phyloP scores from a whole-genome alignment of 2,329 filamentous ascomycete genomes.

The Elsinoe australis region DNA sequence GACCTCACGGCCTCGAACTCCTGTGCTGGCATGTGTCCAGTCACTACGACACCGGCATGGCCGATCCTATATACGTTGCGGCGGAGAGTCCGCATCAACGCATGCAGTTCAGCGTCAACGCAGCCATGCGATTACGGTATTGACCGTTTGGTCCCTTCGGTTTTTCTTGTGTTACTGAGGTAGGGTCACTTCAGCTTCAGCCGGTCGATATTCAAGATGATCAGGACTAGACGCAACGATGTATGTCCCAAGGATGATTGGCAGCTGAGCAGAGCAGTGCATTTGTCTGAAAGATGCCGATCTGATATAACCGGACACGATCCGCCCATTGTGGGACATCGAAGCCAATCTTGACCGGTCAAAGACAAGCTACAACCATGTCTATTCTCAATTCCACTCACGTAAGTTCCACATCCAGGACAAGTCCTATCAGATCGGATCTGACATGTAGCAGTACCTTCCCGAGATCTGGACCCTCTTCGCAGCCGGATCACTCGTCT shows the following conservation, averaged over 20 bases:
- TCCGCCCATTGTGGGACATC: not conserved
- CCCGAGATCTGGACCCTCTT: conserved; percentile 9
- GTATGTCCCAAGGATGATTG: not conserved
- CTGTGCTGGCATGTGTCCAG: no score
- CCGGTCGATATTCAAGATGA: conserved; percentile 4
- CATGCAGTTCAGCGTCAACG: not conserved
- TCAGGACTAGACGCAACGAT: not conserved
- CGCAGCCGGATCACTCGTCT: conserved; percentile 3
- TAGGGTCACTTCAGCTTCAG: not conserved
- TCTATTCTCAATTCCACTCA: not conserved
- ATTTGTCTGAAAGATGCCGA: not conserved
- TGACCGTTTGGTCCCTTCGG: not conserved
- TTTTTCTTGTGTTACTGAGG: not conserved
- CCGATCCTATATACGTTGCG: not conserved
- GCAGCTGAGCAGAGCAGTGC: not conserved
- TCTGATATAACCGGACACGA: not conserved
- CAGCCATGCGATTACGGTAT: not conserved
- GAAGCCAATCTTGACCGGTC: not conserved
- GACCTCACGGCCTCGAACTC: no score
- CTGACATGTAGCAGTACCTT: conserved; percentile 8
- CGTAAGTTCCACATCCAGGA: not conserved
- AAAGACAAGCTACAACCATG: conserved; percentile 6
- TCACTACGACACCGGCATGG: no score
- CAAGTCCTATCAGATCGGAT: not conserved
- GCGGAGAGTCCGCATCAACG: not conserved